phyloP scores from a whole-genome alignment of 805 yeast genomes.

The Ogataea henricii region DNA sequence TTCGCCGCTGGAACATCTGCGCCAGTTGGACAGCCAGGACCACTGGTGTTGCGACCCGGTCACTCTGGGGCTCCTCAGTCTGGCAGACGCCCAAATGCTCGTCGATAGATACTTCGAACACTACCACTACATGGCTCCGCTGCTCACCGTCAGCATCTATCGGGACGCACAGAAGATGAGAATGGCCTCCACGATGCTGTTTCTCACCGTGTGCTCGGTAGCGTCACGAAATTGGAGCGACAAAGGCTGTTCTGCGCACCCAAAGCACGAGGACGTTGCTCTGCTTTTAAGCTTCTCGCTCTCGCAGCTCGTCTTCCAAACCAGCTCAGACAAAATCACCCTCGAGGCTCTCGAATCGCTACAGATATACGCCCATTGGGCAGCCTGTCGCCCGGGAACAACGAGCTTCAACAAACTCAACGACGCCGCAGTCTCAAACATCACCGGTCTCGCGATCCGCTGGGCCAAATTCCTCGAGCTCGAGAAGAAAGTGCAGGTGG shows the following conservation, averaged over 20 bases:
- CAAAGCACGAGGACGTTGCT: constrained; percentile 15
- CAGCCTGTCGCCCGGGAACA: constrained; percentile 10
- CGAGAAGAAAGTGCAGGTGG: constrained; percentile 12
- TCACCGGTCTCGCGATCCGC: constrained; percentile 19
- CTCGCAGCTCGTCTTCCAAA: constrained; percentile 12
- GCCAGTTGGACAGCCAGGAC: constrained; percentile 7
- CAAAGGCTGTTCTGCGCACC: neutral
- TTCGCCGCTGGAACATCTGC: constrained; percentile 14
- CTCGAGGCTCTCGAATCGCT: constrained; percentile 19
- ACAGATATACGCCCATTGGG: constrained; percentile 22
- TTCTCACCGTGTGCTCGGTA: constrained; percentile 17
- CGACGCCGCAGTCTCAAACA: constrained; percentile 19
- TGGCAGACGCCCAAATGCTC: constrained; percentile 16
- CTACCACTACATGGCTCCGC: constrained; percentile 20
- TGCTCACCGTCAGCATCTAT: constrained; percentile 16
- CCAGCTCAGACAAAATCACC: constrained; percentile 14
- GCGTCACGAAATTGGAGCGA: constrained; percentile 14
- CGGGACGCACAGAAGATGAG: constrained; percentile 17
- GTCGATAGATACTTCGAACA: constrained; percentile 17
- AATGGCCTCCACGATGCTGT: constrained; percentile 12
- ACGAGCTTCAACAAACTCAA: constrained; percentile 9
- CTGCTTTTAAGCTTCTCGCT: constrained; percentile 16
- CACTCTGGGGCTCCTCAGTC: constrained; percentile 9
- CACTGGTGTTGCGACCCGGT: constrained; percentile 21
- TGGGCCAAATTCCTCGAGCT: constrained; percentile 19